These are phyloP conservation scores for Aspergillus ostianus DNA, from an alignment of 495 filamentous ascomycete genomes.

Conservation along the genomic window DNA sequence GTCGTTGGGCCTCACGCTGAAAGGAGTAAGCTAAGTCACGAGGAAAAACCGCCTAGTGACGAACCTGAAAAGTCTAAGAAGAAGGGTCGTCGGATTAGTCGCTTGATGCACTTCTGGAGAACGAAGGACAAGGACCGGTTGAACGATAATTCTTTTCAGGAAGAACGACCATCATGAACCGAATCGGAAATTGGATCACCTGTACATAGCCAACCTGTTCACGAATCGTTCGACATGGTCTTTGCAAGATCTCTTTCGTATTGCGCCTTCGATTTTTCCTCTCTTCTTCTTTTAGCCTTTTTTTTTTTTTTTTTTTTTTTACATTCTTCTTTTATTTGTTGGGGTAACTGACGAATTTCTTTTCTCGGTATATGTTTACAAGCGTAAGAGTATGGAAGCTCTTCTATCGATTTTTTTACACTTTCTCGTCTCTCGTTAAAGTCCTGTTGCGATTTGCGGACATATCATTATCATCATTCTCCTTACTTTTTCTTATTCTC, in stretches of 20 bases:
- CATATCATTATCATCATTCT: slow-evolving; percentile 19
- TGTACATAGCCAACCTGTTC: slow-evolving; percentile 27
- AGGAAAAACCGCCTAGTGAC: slow-evolving; percentile 57
- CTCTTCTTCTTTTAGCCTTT: slow-evolving; percentile 16
- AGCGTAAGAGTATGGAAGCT: slow-evolving; percentile 38
- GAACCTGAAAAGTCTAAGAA: slow-evolving; percentile 63
- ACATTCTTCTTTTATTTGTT: slow-evolving; percentile 21
- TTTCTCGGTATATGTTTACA: slow-evolving; percentile 31
- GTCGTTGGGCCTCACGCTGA: slow-evolving; percentile 76
- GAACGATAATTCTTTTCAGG: slow-evolving; percentile 16
- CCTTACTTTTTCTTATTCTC: slow-evolving; percentile 20
- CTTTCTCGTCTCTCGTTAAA: slow-evolving; percentile 41
- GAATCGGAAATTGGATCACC: slow-evolving; percentile 19
- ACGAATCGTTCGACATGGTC: slow-evolving; percentile 25
- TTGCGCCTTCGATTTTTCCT: slow-evolving; percentile 17
- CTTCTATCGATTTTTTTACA: slow-evolving; percentile 15
- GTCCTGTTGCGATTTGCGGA: slow-evolving; percentile 30
- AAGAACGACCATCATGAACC: slow-evolving; percentile 28
- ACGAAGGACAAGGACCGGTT: slow-evolving; percentile 49
- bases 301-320: slow-evolving; percentile 22
- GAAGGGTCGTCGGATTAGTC: slow-evolving; percentile 73
- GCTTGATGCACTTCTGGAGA: slow-evolving; percentile 84
- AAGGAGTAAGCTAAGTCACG: slow-evolving; percentile 77
- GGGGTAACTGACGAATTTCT: slow-evolving; percentile 45
- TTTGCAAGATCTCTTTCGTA: slow-evolving; percentile 19